A percentile compares a stretch with the other conserved stretches of the same genome.
Conservation (phyloP, 352 stramenopile genomes). For the Globisporangium apiculatum region DNA sequence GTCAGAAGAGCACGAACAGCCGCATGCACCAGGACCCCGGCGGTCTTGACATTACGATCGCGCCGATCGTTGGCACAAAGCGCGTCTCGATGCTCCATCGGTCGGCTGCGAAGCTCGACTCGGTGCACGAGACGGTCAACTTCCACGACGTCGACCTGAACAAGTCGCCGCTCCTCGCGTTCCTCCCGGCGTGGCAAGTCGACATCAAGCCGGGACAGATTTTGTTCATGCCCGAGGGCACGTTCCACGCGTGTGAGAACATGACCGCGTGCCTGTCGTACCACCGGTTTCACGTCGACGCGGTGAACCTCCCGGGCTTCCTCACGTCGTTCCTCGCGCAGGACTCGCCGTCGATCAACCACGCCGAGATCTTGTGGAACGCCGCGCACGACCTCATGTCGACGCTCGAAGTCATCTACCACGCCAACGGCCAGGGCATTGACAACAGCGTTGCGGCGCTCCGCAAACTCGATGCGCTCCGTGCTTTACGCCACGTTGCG, state of each 20-base stretch:
- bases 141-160: constrained; percentile 82
- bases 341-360: constrained; percentile 87
- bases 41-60: constrained; percentile 90
- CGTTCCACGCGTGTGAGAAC: constrained; percentile 90
- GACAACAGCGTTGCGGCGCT: constrained; percentile 34
- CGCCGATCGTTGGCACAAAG: constrained; percentile 87
- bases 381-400: constrained; percentile 83
- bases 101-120: constrained; percentile 73
- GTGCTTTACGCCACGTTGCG: constrained; percentile 51
- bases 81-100: constrained; percentile 71
- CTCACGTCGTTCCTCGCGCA: constrained; percentile 84
- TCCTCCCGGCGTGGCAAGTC: constrained; percentile 82
- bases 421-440: constrained; percentile 39
- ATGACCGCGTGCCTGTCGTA: constrained; percentile 92
- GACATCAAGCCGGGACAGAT: constrained; percentile 90
- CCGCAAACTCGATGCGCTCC: constrained; percentile 60
- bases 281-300: constrained; percentile 91
- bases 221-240: constrained; percentile 91
- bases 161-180: constrained; percentile 81
- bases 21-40: constrained; percentile 89
- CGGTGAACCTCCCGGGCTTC: constrained; percentile 88
- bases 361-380: constrained; percentile 93
- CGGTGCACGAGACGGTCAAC: constrained; percentile 75
- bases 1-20: constrained; percentile 79
- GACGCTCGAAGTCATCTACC: constrained; percentile 73